Conservation (phyloP, 257 asterid species). For the Gardenia jasminoides region DNA sequence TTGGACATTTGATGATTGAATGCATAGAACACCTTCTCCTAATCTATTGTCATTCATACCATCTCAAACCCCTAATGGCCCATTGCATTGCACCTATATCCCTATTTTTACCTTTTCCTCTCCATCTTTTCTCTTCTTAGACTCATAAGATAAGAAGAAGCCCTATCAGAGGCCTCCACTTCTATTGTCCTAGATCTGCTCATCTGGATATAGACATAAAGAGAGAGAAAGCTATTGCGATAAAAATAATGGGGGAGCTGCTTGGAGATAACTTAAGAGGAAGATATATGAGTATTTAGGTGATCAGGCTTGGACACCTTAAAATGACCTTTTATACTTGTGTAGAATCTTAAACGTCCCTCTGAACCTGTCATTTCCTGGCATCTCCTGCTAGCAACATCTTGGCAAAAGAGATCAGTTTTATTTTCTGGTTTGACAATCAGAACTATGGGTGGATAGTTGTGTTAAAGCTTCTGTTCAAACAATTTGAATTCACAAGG, state of each 20-base stretch:
- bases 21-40: background rate
- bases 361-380: background rate
- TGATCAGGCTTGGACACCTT: background rate
- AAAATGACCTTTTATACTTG: background rate
- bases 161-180: too few species aligned
- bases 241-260: background rate
- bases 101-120: too few species aligned
- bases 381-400: background rate
- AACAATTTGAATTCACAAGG: background rate
- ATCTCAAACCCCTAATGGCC: background rate
- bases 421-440: background rate
- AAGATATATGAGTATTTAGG: too few species aligned
- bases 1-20: background rate
- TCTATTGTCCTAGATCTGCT: too few species aligned
- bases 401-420: background rate
- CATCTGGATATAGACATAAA: background rate
- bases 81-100: too few species aligned
- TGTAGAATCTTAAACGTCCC: background rate
- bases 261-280: background rate
- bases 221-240: background rate
- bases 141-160: too few species aligned
- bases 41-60: background rate
- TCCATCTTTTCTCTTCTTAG: too few species aligned
- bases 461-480: background rate
- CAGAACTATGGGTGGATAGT: too few species aligned